Evolutionary conservation across 192 early-diverging fungal genomes (phyloP), one percentile per base, ranked within the genome.

Genomic region (Coemansia sp.): DNA sequence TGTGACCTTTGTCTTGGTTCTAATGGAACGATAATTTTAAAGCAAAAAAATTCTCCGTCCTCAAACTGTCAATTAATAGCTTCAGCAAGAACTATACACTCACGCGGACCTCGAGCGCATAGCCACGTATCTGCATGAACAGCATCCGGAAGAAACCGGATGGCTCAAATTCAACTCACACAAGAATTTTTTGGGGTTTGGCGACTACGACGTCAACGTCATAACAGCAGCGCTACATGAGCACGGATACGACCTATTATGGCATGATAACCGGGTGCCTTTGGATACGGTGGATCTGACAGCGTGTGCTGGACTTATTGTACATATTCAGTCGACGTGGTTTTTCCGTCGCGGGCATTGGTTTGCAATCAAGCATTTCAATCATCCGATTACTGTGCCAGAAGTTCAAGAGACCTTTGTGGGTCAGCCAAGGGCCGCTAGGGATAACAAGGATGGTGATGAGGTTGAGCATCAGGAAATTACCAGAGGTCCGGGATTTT

Each of bases 171-270:
- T 72, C 63, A 83, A 83, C 70, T 66, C 67, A 11, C 82, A 83
- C 70, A 72, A 73, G 51, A 73, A 70, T 25, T 67, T 72, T 31
- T 56, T 77, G 6, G 82, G 82, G 4, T 73, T 79, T 22, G 82
- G 82, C 32, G 70, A 79, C 73, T 83, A 83, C 64, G 82, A 83
- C 63, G 71, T 83, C 54, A 83, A 83, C 49, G 82, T 83, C 17
- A 63, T 83, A 7, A 71, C 68, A 1, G 65, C 65, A 8, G 82
- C 82, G 11, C 59, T 83, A 30, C 67, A 73, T 34, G 69, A 75
- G 55, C 67, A 73, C 29, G 68, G 68, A 0, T 72, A 62, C 68
- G 73, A 72, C 48, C 49, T 83, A 5, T 12, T 63, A 29, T 83
- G 82, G 82, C 72, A 78, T 52, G 70, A 83, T 66, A 70, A 67